These are phyloP conservation scores for Fusarium sp. DNA, from an alignment of 2,329 filamentous ascomycete species.

Conservation along the genomic window DNA sequence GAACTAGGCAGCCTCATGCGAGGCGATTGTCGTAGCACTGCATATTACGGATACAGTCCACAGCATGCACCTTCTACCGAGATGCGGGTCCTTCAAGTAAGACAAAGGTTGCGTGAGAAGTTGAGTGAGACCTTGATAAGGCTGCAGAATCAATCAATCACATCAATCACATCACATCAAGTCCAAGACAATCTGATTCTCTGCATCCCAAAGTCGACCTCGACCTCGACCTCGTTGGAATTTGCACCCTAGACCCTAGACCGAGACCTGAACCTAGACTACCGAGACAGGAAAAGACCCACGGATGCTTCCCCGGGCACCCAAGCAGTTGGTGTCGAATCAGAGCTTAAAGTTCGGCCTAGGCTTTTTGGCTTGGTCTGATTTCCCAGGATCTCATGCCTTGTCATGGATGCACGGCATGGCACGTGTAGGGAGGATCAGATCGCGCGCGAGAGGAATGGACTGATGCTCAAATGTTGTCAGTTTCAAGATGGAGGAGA, in stretches of 20 bases:
- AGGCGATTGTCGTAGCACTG: neutral
- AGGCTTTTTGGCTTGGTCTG: neutral
- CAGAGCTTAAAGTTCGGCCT: conserved; percentile 12
- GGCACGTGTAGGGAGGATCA: neutral
- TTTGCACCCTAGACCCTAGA: conserved; percentile 19
- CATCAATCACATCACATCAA: neutral
- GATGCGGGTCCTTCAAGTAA: neutral
- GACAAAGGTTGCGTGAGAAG: neutral
- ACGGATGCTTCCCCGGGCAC: conserved; percentile 33
- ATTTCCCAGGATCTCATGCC: neutral
- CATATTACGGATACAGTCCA: neutral
- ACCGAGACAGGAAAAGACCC: conserved; percentile 14
- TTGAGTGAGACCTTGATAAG: neutral
- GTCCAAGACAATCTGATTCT: neutral
- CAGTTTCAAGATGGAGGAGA: neutral
- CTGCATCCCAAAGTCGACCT: neutral
- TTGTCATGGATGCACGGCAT: neutral
- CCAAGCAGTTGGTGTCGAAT: conserved; percentile 29
- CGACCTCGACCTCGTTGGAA: neutral
- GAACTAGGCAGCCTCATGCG: neutral
- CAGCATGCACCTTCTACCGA: neutral
- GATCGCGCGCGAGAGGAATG: neutral
- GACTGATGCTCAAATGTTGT: neutral
- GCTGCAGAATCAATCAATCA: conserved; percentile 13
- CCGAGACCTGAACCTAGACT: neutral